These are phyloP conservation scores for Pseudogymnoascus destructans DNA, from an alignment of 2,329 filamentous ascomycete genomes.

Conservation along the genomic window DNA sequence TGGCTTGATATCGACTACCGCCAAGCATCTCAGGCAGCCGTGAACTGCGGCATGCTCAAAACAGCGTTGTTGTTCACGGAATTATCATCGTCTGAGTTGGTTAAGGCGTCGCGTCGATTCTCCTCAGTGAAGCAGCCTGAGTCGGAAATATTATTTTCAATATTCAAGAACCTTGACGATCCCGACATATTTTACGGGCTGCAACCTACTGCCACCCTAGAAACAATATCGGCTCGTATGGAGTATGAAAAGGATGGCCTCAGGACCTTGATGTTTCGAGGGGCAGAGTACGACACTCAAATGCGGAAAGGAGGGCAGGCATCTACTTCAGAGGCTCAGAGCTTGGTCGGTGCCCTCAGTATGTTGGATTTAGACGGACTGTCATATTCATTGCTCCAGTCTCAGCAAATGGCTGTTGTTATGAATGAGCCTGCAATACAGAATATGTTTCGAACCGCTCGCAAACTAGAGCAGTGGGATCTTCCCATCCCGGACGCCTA, in stretches of 20 bases:
- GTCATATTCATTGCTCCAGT: constrained; percentile 64
- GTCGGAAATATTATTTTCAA: constrained; percentile 59
- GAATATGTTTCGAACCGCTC: constrained; percentile 65
- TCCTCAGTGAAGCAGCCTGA: constrained; percentile 40
- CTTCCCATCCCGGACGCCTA: constrained; percentile 56
- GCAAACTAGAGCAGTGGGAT: constrained; percentile 84
- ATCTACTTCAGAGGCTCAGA: constrained; percentile 47
- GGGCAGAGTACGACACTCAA: constrained; percentile 80
- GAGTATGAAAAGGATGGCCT: constrained; percentile 82
- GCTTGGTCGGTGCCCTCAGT: constrained; percentile 64
- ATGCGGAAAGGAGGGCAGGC: constrained; percentile 48
- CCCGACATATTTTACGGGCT: constrained; percentile 93
- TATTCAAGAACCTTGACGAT: constrained; percentile 89
- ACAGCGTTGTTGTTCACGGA: constrained; percentile 77
- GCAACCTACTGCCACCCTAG: constrained; percentile 61
- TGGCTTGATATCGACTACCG: constrained; percentile 81
- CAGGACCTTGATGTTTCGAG: constrained; percentile 80
- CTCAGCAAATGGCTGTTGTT: constrained; percentile 44
- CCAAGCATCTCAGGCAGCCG: constrained; percentile 57
- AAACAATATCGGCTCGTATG: constrained; percentile 65
- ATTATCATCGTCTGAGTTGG: constrained; percentile 45
- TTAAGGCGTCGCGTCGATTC: constrained; percentile 51
- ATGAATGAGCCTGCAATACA: constrained; percentile 48
- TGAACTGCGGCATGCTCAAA: constrained; percentile 71
- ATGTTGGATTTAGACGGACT: constrained; percentile 74